Evolutionary conservation across 345 rosid species (phyloP).

Genomic region (Chamaenerion angustifolium): DNA sequence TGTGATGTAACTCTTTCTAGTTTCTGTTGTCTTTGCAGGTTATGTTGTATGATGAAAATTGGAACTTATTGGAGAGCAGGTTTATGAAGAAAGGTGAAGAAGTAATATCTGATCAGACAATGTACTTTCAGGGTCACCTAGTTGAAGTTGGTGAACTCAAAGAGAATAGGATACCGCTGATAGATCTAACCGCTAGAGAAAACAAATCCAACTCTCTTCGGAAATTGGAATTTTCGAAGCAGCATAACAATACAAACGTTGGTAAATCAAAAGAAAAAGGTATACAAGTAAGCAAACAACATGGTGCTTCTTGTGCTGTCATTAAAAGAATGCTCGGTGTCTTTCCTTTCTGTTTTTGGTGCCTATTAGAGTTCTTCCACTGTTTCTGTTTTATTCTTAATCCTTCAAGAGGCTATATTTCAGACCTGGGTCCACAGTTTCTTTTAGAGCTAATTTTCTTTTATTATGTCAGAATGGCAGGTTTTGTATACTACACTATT

Average conservation of each 20-base stretch:
- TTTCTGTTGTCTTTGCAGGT: constrained; percentile 19
- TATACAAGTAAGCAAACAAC: background rate
- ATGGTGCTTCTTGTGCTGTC: too few relatives aligned
- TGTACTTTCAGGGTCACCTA: constrained; percentile 29
- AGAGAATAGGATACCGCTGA: constrained; percentile 6
- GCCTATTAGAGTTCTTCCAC: background rate
- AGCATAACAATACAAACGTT: background rate
- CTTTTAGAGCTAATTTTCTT: background rate
- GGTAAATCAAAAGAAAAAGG: constrained; percentile 1
- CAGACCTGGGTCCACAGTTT: too few relatives aligned
- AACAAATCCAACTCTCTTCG: constrained; percentile 5
- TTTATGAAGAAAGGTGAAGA: constrained; percentile 39
- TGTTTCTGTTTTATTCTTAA: background rate
- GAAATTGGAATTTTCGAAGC: constrained; percentile 7
- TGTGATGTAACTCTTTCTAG: background rate
- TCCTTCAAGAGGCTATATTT: too few relatives aligned
- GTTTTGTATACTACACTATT: constrained; percentile 49
- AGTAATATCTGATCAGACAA: constrained; percentile 29
- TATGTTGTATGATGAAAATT: constrained; percentile 32
- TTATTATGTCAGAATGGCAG: constrained; percentile 32
- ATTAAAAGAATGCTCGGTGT: too few relatives aligned
- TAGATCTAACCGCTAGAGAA: constrained; percentile 4
- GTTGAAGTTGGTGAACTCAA: constrained; percentile 36
- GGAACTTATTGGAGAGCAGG: constrained; percentile 26
- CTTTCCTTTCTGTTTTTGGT: background rate